Evolutionary conservation across 371 early-diverging fungal genomes (phyloP).

Genomic region (Capniomyces stellatus): DNA sequence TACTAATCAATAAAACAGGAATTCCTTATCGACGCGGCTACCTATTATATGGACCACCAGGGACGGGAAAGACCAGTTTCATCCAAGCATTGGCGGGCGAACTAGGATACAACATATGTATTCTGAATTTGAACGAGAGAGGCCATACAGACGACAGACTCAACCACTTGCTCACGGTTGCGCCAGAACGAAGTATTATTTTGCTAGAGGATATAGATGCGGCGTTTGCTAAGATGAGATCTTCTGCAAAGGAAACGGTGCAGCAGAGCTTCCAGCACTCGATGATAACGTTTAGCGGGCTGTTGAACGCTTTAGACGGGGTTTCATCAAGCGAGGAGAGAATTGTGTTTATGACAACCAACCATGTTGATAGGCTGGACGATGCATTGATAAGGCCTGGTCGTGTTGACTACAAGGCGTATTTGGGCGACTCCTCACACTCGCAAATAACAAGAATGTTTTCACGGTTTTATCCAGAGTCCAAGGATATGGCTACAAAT

Average conservation of each 20-base stretch:
- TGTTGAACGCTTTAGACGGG: conserved; percentile 98
- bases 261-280: conserved; percentile 37
- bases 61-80: conserved; percentile 96
- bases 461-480: conserved; percentile 61
- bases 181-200: conserved; percentile 89
- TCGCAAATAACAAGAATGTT: conserved; percentile 71
- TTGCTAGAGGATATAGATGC: conserved; percentile 99
- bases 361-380: conserved; percentile 91
- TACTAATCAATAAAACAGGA: too few relatives aligned
- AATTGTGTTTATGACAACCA: conserved; percentile 98
- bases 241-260: conserved; percentile 40
- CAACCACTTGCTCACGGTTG: conserved; percentile 78
- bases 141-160: conserved; percentile 91
- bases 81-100: conserved; percentile 97
- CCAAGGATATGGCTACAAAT: conserved; percentile 34
- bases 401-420: conserved; percentile 86
- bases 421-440: conserved; percentile 66
- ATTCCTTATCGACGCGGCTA: conserved; percentile 97
- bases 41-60: conserved; percentile 95
- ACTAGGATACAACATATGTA: conserved; percentile 93
- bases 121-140: conserved; percentile 82
- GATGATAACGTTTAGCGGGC: conserved; percentile 95
- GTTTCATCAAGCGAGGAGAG: conserved; percentile 96
- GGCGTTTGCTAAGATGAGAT: conserved; percentile 62
- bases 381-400: conserved; percentile 97